phyloP scores from a whole-genome alignment of 2,329 filamentous ascomycete genomes.

The Drechslerella coelobrocha region DNA sequence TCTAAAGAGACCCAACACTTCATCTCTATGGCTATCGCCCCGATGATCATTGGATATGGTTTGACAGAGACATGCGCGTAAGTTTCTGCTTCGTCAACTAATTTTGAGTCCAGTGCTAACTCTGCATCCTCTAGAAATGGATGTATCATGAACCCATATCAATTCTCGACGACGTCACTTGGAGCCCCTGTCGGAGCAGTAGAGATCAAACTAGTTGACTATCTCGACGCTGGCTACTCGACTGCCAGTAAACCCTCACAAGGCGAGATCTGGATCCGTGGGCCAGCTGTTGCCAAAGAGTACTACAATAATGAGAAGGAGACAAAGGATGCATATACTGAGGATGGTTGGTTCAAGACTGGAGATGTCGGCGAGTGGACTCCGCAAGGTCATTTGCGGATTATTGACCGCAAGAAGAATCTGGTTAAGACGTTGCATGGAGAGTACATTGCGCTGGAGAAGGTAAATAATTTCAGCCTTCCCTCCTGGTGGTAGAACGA shows the following conservation, averaged over 20 bases:
- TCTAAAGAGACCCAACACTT: conserved; percentile 82
- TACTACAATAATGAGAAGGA: conserved; percentile 89
- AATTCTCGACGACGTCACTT: conserved; percentile 78
- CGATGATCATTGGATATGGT: conserved; percentile 94
- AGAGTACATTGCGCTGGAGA: conserved; percentile 96
- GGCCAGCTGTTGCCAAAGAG: conserved; percentile 73
- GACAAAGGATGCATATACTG: conserved; percentile 76
- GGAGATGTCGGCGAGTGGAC: conserved; percentile 95
- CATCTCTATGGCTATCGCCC: conserved; percentile 87
- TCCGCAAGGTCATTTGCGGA: conserved; percentile 75
- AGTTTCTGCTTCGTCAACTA: conserved; percentile 53
- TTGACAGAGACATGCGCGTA: conserved; percentile 85
- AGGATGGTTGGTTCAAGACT: conserved; percentile 95
- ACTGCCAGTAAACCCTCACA: conserved; percentile 75
- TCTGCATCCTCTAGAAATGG: conserved; percentile 65
- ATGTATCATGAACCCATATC: conserved; percentile 79
- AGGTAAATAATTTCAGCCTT: conserved; percentile 55
- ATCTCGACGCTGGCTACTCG: conserved; percentile 85
- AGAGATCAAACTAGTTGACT: conserved; percentile 91
- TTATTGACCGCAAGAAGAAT: conserved; percentile 98
- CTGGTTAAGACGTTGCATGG: conserved; percentile 93
- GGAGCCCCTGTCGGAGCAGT: conserved; percentile 78
- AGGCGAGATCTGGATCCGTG: conserved; percentile 90
- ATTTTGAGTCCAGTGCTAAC: conserved; percentile 60
- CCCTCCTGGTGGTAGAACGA: too few species aligned